Evolutionary conservation across 345 rosid genomes (phyloP), one percentile per base, ranked within the genome.

Genomic region (Syzygium grande): DNA sequence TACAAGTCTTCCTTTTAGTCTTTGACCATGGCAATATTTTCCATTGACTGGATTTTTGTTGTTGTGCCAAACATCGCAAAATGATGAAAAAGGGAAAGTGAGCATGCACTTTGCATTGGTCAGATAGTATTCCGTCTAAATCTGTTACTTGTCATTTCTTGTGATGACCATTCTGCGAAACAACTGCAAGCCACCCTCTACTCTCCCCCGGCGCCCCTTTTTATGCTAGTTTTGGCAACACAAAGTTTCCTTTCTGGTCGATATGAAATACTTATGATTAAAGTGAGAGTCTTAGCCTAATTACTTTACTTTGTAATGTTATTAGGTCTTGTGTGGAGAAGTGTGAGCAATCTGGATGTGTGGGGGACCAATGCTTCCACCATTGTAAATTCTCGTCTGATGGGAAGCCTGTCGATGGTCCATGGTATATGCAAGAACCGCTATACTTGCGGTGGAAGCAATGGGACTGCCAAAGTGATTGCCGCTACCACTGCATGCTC

Each of bases 371-470:
- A 56, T 97, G 98, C 91, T 95, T 96, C 89, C 98, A 93, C 30
- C 96, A 96, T 51, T 97, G 99, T 89, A 95, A 97, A 87, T 95
- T 97, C 85, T 94, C 97, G 12, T 93, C 98, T 46, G 98, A 97
- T 93, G 98, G 98, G 87, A 94, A 93, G 88, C 93, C 95, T 29
- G 88, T 94, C 58, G 97, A 94, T 87, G 98, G 95, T 30, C 96
- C 98, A 2, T 96, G 99, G 97, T 97, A 97, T 87, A 89, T 94
- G 86, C 98, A 97, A 90, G 98, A 97, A 87, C 98, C 99, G 13
- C 97, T 97, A 53, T 97, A 96, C 87, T 87, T 94, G 54, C 88
- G 88, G 86, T 97, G 99, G 98, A 97, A 95, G 91, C 98, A 96
- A 51, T 97, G 98, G 99, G 97, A 91, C 86, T 92, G 94, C 86